Evolutionary conservation across 768 basidiomycete species (phyloP), one percentile per base, ranked within the genome.

Genomic region (Calocera cornea): DNA sequence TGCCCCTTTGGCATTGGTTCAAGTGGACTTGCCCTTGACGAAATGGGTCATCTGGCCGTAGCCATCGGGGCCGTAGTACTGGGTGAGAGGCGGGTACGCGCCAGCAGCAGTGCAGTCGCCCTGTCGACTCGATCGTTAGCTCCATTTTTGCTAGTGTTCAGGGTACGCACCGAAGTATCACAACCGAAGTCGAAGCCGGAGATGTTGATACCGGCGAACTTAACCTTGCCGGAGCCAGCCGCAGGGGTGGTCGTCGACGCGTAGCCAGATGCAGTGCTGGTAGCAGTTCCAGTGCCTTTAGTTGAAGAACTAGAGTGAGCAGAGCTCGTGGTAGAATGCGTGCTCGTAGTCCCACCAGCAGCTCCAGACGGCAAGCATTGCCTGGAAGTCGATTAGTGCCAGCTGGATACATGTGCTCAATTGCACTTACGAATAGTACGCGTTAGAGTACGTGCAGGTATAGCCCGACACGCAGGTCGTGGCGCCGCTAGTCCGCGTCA

Each of bases 11-110:
- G 22, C 34, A 34, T 31, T 22, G 22, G 33, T 22, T 3, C 19
- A 69, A 67, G 66, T 36, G 72, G n/a, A n/a, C 73, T 80, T 83
- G 69, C 84, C 75, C 0, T 79, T 72, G 64, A 81, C 79, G 69
- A 87, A 87, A 72, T 87, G 86, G 47, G 78, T 71, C 83, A 87
- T 86, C 72, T 87, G 86, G n/a, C 83, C 81, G 2, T 72, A 75
- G 49, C 81, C 82, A 65, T 83, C 81, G 33, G 72, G 67, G 80
- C 82, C 80, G 41, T 77, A 79, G 66, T 80, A 78, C 69, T 82
- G 75, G 12, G 73, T 74, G 54, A 84, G 74, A 29, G 83, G 83
- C 24, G 82, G 81, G 70, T 71, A 78, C 17, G 80, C 80, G 1
- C 73, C 74, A 44, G 75, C 77, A 12, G 75, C 68, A 34, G 74